A percentile compares a stretch with the other conserved stretches of the same genome.
Evolutionary conservation across 345 rosid species (phyloP).

Genomic region (Kernera saxatilis): DNA sequence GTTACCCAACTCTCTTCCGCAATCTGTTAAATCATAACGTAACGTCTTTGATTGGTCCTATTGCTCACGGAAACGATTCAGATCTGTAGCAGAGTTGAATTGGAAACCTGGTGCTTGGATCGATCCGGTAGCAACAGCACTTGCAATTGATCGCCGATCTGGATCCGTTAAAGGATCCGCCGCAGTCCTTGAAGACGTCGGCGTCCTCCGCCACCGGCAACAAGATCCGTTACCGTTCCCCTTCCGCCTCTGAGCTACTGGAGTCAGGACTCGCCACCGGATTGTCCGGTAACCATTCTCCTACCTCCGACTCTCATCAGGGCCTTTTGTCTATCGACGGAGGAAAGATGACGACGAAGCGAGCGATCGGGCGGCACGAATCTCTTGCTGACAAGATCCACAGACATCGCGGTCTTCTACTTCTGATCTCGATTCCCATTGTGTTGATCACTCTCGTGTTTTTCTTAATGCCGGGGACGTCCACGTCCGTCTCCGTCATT

Average conservation of each 20-base stretch:
- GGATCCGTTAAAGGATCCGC: conserved; percentile 68
- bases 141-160: conserved; percentile 40
- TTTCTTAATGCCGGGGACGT: conserved; percentile 54
- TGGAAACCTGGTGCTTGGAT: neutral
- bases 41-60: conserved; percentile 14
- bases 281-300: conserved; percentile 21
- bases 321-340: conserved; percentile 27
- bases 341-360: conserved; percentile 54
- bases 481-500: conserved; percentile 37
- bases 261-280: conserved; percentile 33
- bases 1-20: conserved; percentile 2
- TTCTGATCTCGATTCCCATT: conserved; percentile 64
- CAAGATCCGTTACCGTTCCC: conserved; percentile 92
- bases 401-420: conserved; percentile 50
- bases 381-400: conserved; percentile 74
- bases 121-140: neutral
- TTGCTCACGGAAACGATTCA: conserved; percentile 13
- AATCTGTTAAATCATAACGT: conserved; percentile 11
- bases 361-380: conserved; percentile 43
- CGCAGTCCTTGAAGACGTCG: conserved; percentile 59
- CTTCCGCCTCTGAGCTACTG: conserved; percentile 55
- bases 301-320: conserved; percentile 35
- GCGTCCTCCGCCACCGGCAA: conserved; percentile 40
- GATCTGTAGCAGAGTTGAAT: conserved; percentile 10
- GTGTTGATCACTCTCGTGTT: conserved; percentile 55